A percentile compares a stretch with the other conserved stretches of the same genome.
Evolutionary conservation across 169 alveolate species (phyloP).

Genomic region (Besnoitia besnoiti): DNA sequence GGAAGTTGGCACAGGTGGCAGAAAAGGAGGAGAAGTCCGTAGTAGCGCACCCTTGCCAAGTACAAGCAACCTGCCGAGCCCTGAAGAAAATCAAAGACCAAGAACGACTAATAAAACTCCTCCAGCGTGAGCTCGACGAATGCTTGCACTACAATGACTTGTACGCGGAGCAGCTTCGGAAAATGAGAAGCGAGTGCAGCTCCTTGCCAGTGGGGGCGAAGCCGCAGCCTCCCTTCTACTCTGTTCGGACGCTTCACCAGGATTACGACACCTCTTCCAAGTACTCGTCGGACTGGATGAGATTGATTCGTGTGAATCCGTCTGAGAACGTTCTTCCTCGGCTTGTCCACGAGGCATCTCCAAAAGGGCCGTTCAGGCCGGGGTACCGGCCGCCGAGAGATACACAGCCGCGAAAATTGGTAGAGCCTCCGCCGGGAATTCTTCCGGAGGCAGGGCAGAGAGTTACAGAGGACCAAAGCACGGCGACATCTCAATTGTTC

Average conservation of each 20-base stretch:
- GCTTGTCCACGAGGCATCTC: neutral
- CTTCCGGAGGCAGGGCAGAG: neutral
- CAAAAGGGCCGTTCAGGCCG: neutral
- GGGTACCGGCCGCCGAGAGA: slow-evolving; percentile 12
- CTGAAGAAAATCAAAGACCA: slow-evolving; percentile 36
- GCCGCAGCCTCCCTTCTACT: neutral
- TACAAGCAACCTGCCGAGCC: slow-evolving; percentile 20
- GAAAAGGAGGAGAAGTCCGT: neutral
- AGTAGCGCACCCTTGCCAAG: neutral
- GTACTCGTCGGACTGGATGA: neutral
- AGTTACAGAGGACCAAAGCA: neutral
- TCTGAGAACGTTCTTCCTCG: neutral
- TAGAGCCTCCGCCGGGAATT: neutral
- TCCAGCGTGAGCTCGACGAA: slow-evolving; percentile 34
- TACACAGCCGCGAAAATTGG: neutral
- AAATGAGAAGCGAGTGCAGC: slow-evolving; percentile 22
- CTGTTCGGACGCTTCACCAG: slow-evolving; percentile 31
- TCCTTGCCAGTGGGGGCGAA: neutral
- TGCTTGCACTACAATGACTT: neutral
- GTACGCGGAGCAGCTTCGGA: slow-evolving; percentile 13
- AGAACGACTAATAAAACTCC: neutral
- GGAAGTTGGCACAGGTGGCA: neutral
- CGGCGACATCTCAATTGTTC: neutral
- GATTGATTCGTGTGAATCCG: slow-evolving; percentile 2
- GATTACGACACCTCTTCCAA: neutral